These are phyloP conservation scores for Paraglomus brasilianum DNA, from an alignment of 192 early-diverging fungal species.

Conservation along the genomic window DNA sequence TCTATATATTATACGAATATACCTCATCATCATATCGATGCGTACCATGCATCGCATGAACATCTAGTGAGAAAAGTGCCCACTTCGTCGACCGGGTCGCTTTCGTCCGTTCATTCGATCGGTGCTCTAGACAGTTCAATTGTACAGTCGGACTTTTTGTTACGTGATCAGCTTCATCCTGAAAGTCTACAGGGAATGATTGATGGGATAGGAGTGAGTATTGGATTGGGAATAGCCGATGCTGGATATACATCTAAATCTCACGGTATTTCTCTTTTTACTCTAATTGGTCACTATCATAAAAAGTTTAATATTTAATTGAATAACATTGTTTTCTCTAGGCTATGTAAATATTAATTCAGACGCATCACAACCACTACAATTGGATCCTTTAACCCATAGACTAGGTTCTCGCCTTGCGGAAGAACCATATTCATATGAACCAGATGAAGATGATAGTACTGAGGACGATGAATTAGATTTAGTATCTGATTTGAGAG, in stretches of 20 bases:
- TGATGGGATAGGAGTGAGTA: neutral
- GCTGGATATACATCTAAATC: conserved; percentile 1
- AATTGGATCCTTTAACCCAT: neutral
- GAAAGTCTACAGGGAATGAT: neutral
- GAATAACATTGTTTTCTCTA: neutral
- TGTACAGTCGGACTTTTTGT: neutral
- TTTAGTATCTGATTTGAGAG: neutral
- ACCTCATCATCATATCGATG: neutral
- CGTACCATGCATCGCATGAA: neutral
- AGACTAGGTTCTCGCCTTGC: neutral
- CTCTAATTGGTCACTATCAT: neutral
- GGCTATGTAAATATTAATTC: neutral
- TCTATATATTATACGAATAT: neutral
- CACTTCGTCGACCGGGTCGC: neutral
- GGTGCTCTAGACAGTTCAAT: neutral
- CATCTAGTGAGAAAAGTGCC: neutral
- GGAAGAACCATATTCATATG: too few species aligned
- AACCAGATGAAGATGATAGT: neutral
- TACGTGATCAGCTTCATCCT: neutral
- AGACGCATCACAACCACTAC: neutral
- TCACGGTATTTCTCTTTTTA: neutral
- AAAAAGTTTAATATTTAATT: neutral
- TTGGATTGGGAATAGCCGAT: too few species aligned
- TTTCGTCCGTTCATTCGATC: conserved; percentile 8
- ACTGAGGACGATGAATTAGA: conserved; percentile 6